Conservation (phyloP, 163 green algal species). For the Trebouxia gelatinosa region DNA sequence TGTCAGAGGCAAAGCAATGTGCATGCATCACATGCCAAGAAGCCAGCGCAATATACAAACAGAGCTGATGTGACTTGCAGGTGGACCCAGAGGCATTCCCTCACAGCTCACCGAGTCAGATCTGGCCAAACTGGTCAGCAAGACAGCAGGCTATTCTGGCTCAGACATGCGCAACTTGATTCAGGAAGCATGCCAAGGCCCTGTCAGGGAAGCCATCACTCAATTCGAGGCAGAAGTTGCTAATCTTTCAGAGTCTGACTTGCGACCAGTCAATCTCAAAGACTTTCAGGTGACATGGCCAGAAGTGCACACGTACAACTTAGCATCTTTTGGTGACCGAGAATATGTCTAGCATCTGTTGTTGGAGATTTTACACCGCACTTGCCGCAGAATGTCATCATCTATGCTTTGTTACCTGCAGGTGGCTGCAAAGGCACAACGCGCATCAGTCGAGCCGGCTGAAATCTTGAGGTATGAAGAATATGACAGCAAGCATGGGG, state of each 20-base stretch:
- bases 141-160: constrained; percentile 86
- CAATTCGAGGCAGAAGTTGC: background rate
- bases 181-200: constrained; percentile 84
- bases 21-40: background rate
- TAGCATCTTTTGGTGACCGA: background rate
- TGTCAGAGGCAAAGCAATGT: background rate
- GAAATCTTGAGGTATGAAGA: constrained; percentile 85
- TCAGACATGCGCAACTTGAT: constrained; percentile 95
- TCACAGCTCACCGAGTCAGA: constrained; percentile 51
- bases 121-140: constrained; percentile 65
- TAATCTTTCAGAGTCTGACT: background rate
- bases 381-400: too few relatives aligned
- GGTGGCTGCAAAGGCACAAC: constrained; percentile 71
- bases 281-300: constrained; percentile 65
- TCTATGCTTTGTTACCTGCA: constrained; percentile 35
- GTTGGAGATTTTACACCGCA: too few relatives aligned
- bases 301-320: background rate
- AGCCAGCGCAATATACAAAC: background rate
- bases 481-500: constrained; percentile 87
- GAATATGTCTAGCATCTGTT: background rate
- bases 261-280: constrained; percentile 55
- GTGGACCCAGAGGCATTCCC: constrained; percentile 16
- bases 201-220: constrained; percentile 71
- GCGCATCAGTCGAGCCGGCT: constrained; percentile 67
- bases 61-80: background rate